Conservation (phyloP, 2,329 filamentous ascomycete genomes). For the Fusarium pseudoanthophilum region DNA sequence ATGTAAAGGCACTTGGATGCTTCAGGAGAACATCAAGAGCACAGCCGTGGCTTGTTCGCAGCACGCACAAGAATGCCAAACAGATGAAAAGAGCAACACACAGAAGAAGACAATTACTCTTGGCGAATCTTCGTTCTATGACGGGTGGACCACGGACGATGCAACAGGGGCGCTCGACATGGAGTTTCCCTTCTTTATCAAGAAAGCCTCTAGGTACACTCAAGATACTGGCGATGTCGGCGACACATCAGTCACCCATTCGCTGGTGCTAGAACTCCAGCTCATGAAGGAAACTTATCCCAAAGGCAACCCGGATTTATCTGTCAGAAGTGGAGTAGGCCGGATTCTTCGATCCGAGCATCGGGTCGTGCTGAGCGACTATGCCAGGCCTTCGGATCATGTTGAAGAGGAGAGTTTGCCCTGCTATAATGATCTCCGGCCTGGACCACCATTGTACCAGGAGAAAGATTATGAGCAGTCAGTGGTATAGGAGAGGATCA, state of each 20-base stretch:
- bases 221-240: slow-evolving; percentile 80
- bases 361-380: slow-evolving; percentile 79
- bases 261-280: slow-evolving; percentile 88
- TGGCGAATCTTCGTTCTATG: slow-evolving; percentile 81
- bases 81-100: not conserved
- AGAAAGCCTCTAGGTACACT: slow-evolving; percentile 63
- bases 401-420: slow-evolving; percentile 6
- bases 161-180: slow-evolving; percentile 61
- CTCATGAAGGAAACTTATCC: slow-evolving; percentile 89
- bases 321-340: slow-evolving; percentile 87
- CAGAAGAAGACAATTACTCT: slow-evolving; percentile 76
- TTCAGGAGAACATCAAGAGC: slow-evolving; percentile 85
- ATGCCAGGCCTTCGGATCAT: not conserved
- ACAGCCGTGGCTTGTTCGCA: slow-evolving; percentile 80
- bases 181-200: slow-evolving; percentile 71
- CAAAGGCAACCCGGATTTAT: slow-evolving; percentile 70
- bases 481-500: too few relatives aligned
- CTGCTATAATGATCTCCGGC: slow-evolving; percentile 1
- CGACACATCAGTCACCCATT: slow-evolving; percentile 83
- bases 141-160: slow-evolving; percentile 82
- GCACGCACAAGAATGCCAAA: slow-evolving; percentile 59
- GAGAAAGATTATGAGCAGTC: not conserved
- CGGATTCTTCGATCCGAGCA: slow-evolving; percentile 93
- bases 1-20: slow-evolving; percentile 88
- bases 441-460: slow-evolving; percentile 13